Percentiles rank a stretch among this genome's conserved stretches.
Conservation (phyloP, 345 rosid species). For the Rhodamnia argentea region DNA sequence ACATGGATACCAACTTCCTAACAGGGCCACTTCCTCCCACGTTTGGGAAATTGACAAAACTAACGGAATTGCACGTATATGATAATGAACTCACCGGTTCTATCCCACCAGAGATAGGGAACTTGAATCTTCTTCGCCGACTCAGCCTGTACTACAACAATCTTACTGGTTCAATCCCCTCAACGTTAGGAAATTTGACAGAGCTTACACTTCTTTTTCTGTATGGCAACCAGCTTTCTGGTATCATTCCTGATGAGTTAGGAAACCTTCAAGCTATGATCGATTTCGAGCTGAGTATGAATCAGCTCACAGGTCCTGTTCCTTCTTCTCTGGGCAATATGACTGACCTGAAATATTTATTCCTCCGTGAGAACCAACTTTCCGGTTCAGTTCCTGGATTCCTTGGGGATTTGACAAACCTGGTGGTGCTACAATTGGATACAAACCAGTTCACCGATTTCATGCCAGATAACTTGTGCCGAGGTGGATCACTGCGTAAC, state of each 20-base stretch:
- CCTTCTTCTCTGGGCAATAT: conserved; percentile 26
- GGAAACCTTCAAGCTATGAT: conserved; percentile 9
- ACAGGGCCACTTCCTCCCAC: conserved; percentile 14
- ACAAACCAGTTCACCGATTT: background rate
- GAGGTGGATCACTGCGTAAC: background rate
- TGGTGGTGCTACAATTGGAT: background rate
- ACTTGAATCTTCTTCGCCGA: background rate
- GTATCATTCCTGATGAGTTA: background rate
- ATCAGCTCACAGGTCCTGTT: background rate
- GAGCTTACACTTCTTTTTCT: background rate
- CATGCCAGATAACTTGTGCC: conserved; percentile 1
- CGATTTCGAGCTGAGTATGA: background rate
- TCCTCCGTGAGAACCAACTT: conserved; percentile 15
- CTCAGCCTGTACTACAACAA: conserved; percentile 1
- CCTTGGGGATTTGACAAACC: conserved; percentile 5
- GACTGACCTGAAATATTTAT: conserved; percentile 8
- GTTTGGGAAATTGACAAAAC: background rate
- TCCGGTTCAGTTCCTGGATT: conserved; percentile 16
- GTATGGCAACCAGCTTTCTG: background rate
- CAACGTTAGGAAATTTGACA: background rate
- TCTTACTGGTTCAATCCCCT: background rate
- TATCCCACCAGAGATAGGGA: conserved; percentile 8
- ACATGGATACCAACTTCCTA: conserved; percentile 4
- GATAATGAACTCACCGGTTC: conserved; percentile 8
- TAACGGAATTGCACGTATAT: background rate